Base-by-base conservation (phyloP, 345 rosid genomes). In the Citrus reticulata region DNA sequence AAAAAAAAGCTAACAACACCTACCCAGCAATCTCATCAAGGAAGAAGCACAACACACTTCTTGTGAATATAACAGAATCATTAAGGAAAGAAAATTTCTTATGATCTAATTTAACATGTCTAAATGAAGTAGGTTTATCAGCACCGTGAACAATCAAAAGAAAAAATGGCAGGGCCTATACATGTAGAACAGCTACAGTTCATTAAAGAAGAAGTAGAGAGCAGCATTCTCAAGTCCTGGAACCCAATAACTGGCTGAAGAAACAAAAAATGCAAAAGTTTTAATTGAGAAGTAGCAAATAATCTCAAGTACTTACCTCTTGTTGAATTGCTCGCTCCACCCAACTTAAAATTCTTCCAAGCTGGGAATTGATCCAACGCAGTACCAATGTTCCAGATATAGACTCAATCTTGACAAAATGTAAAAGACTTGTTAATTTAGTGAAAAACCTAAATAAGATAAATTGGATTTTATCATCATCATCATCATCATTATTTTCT, bases 351-450 rank as follows among this genome's bases (percentile, higher is more conserved):
- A 96, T 89, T 87, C 97, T 86, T 79, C 89, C 97, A 29, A 96
- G 91, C 87, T 96, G 98, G 57, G 97, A 80, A 87, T 96, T 96
- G 80, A 96, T 84, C 99, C 99, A 96, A 78, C 98, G 88, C 91
- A 96, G 82, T 55, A 94, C 97, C 84, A 96, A 82, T 65, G 96
- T 94, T 79, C 99, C 99, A 83, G 99, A 94, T 81, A 89, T 79
- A 71, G 95, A 81, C 85, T 96, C 99, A 70, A 96, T 89, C 99
- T 93, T 77, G 42, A 62, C 70, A 62, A 46, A 24, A 16, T 25
- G 71, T 55, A 74, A 59, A 76, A 27, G n/a, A 57, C 4, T n/a
- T 67, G 30, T 22, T 49, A 40, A n/a, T 29, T 64, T 55, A 35
- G 58, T 17, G 22, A 54, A 54, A 16, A 54, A 54, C 58, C 22